phyloP scores from a whole-genome alignment of 768 basidiomycete genomes.

The Dendrothele bispora region DNA sequence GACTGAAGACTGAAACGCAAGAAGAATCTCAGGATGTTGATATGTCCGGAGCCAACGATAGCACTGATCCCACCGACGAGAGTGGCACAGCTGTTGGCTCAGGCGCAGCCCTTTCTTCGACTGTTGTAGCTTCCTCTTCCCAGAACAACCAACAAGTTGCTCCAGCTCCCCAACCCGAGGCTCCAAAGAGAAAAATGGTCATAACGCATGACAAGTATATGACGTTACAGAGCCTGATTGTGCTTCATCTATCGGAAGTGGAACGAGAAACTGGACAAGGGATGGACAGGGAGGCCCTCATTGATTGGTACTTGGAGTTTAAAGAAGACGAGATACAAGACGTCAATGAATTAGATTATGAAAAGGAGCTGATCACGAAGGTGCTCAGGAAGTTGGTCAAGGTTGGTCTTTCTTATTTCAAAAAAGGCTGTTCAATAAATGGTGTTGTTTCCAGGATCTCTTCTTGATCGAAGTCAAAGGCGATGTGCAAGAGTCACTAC shows the following conservation, averaged over 20 bases:
- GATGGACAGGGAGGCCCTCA: conserved; percentile 85
- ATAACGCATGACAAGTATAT: conserved; percentile 98
- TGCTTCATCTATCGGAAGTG: conserved; percentile 74
- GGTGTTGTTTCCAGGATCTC: conserved; percentile 57
- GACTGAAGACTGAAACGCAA: conserved; percentile 31
- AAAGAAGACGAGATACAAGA: conserved; percentile 82
- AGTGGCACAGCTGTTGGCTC: conserved; percentile 37
- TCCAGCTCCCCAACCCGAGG: conserved; percentile 36
- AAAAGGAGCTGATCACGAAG: conserved; percentile 88
- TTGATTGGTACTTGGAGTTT: conserved; percentile 95
- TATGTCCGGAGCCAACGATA: conserved; percentile 55
- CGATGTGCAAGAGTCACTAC: conserved; percentile 79
- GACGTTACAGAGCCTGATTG: conserved; percentile 83
- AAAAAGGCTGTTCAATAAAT: not conserved
- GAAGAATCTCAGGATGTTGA: conserved; percentile 61
- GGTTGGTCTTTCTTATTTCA: conserved; percentile 42
- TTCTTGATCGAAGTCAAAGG: conserved; percentile 83
- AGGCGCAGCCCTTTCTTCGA: conserved; percentile 13
- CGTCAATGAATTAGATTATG: conserved; percentile 85
- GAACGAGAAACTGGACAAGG: conserved; percentile 79
- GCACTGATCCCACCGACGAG: conserved; percentile 54
- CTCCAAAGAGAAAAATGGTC: conserved; percentile 73
- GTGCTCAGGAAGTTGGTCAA: conserved; percentile 88
- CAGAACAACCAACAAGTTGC: conserved; percentile 37
- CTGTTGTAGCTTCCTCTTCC: too few species aligned